Percentiles rank a stretch among this genome's conserved stretches.
Conservation (phyloP, 225 moss, liverwort and hornwort genomes). For the Polytrichum commune region DNA sequence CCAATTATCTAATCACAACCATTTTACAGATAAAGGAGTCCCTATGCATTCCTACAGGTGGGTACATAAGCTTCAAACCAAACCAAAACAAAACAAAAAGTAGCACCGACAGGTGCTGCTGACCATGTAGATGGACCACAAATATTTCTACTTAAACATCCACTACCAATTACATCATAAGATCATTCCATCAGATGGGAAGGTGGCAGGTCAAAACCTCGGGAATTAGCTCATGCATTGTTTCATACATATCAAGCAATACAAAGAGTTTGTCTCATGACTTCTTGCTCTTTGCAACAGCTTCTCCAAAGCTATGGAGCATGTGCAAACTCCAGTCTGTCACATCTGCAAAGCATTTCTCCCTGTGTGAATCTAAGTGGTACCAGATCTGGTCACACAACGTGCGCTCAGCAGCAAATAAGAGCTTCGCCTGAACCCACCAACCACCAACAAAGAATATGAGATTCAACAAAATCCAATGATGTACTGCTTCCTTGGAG, state of each 20-base stretch:
- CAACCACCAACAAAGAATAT: no score
- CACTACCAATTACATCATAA: not conserved
- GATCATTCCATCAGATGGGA: not conserved
- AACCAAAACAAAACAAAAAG: no score
- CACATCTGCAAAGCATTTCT: slow-evolving; percentile 78
- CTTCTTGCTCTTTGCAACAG: slow-evolving; percentile 74
- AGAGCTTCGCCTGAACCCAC: slow-evolving; percentile 58
- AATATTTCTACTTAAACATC: slow-evolving; percentile 6
- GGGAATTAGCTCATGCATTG: slow-evolving; percentile 70
- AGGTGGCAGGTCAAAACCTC: slow-evolving; percentile 41
- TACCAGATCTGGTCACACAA: slow-evolving; percentile 84
- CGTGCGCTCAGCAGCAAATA: slow-evolving; percentile 75
- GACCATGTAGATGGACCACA: not conserved
- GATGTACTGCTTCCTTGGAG: not conserved
- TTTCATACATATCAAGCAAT: slow-evolving; percentile 84
- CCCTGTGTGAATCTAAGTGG: slow-evolving; percentile 65
- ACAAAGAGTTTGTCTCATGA: slow-evolving; percentile 76
- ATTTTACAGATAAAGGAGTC: no score
- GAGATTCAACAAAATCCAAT: no score
- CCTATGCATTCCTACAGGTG: no score
- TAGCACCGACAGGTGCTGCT: no score
- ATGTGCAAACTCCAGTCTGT: slow-evolving; percentile 70
- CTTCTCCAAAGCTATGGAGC: slow-evolving; percentile 80
- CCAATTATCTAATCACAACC: no score
- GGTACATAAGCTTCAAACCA: no score